Evolutionary conservation across 352 stramenopile species (phyloP), one percentile per base, ranked within the genome.

Genomic region (Phytophthora citrophthora): DNA sequence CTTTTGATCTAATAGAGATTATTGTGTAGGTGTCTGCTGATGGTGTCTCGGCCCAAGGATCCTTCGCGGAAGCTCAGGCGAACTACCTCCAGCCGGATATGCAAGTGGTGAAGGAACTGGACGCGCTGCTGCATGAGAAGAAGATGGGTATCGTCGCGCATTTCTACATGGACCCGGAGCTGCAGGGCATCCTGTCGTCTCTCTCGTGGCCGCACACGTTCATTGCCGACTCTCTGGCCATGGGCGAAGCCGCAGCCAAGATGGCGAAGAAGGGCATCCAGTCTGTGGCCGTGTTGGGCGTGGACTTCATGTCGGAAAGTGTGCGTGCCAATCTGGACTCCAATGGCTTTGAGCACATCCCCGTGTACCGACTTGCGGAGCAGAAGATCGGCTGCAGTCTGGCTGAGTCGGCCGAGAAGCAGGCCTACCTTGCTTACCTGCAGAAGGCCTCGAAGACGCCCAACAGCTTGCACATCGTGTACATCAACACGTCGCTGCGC

Each of bases 91-190:
- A 91, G 65, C 90, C 90, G 13, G 87, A 97, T 63, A 74, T 81
- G 72, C 70, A 96, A 9, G 71, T 92, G 12, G 96, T 99, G 13
- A 79, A 89, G 52, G 76, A 93, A 31, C 70, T 99, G 4, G 81
- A 97, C 29, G 78, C 83, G 59, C 69, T 91, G 49, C 75, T 99
- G 15, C 72, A 96, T 39, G 74, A 89, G 27, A 95, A 96, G 61
- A 98, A 98, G 55, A 97, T 98, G 77, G 95, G 96, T 46, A 95
- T 99, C 59, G 96, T 99, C 23, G 96, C 96, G 16, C 97, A 99
- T 56, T 99, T 98, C 68, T 99, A 99, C 83, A 99, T 99, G 97
- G 97, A 99, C 81, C 95, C 98, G 2, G 97, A 99, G 80, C 79
- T 99, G 26, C 95, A 99, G 69, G 90, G 90, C 50, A 79, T 94